phyloP scores from a whole-genome alignment of 805 yeast genomes.

The Kurtzmaniella fragi region DNA sequence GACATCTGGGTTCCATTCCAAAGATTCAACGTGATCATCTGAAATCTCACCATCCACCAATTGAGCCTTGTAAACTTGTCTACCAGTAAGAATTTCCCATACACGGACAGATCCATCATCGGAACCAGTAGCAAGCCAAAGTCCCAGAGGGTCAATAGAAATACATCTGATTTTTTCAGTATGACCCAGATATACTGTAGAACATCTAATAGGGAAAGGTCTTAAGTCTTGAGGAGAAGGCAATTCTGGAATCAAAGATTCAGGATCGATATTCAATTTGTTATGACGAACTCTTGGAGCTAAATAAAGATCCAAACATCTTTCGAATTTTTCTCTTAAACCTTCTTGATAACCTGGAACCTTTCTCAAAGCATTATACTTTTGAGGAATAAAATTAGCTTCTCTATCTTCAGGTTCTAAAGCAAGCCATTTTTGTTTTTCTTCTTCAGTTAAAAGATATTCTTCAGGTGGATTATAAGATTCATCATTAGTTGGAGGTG shows the following conservation, averaged over 20 bases:
- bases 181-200: slow-evolving; percentile 84
- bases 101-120: slow-evolving; percentile 93
- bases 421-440: slow-evolving; percentile 63
- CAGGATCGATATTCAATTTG: slow-evolving; percentile 92
- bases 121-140: slow-evolving; percentile 96
- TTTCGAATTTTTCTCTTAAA: slow-evolving; percentile 87
- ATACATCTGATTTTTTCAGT: slow-evolving; percentile 74
- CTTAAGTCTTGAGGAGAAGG: slow-evolving; percentile 95
- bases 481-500: slow-evolving; percentile 96
- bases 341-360: slow-evolving; percentile 90
- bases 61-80: slow-evolving; percentile 75
- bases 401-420: slow-evolving; percentile 75
- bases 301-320: slow-evolving; percentile 86
- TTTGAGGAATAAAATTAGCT: slow-evolving; percentile 74
- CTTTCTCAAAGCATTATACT: slow-evolving; percentile 73
- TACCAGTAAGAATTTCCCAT: slow-evolving; percentile 96
- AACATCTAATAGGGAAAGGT: slow-evolving; percentile 91
- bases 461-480: slow-evolving; percentile 97
- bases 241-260: slow-evolving; percentile 88
- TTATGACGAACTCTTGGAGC: slow-evolving; percentile 95
- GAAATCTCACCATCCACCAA: slow-evolving; percentile 44
- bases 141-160: slow-evolving; percentile 82
- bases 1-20: slow-evolving; percentile 87
- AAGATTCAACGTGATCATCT: slow-evolving; percentile 74
- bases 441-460: slow-evolving; percentile 77